Percentiles rank a stretch among this genome's conserved stretches.
Conservation (phyloP, 2,329 filamentous ascomycete species). For the Fusarium penzigii region DNA sequence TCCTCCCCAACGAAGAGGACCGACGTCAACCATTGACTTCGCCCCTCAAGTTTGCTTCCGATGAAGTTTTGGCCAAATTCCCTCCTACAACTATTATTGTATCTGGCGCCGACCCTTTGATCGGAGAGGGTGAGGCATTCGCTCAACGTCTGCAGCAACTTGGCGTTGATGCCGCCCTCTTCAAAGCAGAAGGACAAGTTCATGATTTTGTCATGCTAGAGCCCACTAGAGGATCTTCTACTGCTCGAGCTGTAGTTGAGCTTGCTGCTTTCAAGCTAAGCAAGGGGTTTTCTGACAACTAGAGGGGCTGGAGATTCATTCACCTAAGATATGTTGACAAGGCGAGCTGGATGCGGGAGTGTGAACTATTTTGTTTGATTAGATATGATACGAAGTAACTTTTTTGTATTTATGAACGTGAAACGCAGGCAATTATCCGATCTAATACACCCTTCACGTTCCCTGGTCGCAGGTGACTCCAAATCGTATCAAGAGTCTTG, state of each 20-base stretch:
- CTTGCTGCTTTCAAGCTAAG: slow-evolving; percentile 7
- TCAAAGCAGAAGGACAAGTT: slow-evolving; percentile 14
- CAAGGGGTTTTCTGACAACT: neutral
- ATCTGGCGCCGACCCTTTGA: slow-evolving; percentile 8
- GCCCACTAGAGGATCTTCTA: slow-evolving; percentile 2
- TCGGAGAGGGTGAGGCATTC: slow-evolving; percentile 11
- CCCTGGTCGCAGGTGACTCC: no score
- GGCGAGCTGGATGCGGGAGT: no score
- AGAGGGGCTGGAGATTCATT: no score
- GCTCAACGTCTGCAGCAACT: slow-evolving; percentile 9
- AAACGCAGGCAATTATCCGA: no score
- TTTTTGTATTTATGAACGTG: no score
- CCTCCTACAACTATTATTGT: slow-evolving; percentile 8
- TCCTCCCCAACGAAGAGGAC: slow-evolving; percentile 3
- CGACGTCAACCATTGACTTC: slow-evolving; percentile 12
- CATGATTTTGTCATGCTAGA: slow-evolving; percentile 14
- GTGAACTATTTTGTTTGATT: no score
- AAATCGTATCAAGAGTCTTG: no score
- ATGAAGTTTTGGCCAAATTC: slow-evolving; percentile 10
- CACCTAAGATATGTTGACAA: no score
- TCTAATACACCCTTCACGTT: no score
- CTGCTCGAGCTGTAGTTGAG: slow-evolving; percentile 11
- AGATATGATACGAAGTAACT: no score
- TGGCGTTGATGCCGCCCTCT: slow-evolving; percentile 1
- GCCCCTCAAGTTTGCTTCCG: slow-evolving; percentile 2